A percentile compares a stretch with the other conserved stretches of the same genome.
Conservation (phyloP, 495 filamentous ascomycete species). For the Penicillium malachiteum region DNA sequence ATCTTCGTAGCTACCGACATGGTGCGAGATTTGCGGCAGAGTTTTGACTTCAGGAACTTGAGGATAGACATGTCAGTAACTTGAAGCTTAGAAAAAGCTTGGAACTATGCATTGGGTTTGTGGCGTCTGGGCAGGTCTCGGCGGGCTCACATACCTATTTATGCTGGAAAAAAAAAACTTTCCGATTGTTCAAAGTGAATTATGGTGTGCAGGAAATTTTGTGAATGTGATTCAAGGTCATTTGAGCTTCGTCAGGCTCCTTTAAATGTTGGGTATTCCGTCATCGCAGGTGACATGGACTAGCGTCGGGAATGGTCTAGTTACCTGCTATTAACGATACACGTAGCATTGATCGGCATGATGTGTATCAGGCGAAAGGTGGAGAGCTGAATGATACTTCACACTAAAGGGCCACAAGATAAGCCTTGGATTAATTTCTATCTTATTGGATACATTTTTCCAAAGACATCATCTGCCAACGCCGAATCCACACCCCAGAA, state of each 20-base stretch:
- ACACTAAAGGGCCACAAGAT: conserved; percentile 16
- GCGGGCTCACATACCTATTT: conserved; percentile 8
- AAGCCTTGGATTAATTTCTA: conserved; percentile 26
- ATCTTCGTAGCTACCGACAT: conserved; percentile 42
- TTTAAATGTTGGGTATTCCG: conserved; percentile 12
- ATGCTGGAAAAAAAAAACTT: background rate
- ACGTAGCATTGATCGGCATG: conserved; percentile 24
- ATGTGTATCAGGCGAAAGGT: conserved; percentile 12
- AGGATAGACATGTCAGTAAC: conserved; percentile 12
- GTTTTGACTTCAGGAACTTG: conserved; percentile 16
- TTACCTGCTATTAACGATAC: conserved; percentile 6
- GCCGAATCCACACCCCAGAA: conserved; percentile 15
- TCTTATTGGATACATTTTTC: conserved; percentile 17
- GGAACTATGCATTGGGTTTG: background rate
- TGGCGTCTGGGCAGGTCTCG: no score
- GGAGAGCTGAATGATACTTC: background rate
- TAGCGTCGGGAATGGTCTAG: conserved; percentile 9
- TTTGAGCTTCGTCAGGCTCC: conserved; percentile 1
- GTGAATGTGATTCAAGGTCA: conserved; percentile 5
- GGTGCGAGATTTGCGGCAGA: conserved; percentile 15
- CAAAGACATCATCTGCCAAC: conserved; percentile 23
- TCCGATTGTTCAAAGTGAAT: background rate
- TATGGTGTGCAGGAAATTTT: background rate
- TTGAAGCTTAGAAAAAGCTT: background rate
- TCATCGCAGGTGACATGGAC: conserved; percentile 18